Percentiles rank a stretch among this genome's conserved stretches.
Evolutionary conservation across 768 basidiomycete genomes (phyloP).

Genomic region (Lyophyllum semitale): DNA sequence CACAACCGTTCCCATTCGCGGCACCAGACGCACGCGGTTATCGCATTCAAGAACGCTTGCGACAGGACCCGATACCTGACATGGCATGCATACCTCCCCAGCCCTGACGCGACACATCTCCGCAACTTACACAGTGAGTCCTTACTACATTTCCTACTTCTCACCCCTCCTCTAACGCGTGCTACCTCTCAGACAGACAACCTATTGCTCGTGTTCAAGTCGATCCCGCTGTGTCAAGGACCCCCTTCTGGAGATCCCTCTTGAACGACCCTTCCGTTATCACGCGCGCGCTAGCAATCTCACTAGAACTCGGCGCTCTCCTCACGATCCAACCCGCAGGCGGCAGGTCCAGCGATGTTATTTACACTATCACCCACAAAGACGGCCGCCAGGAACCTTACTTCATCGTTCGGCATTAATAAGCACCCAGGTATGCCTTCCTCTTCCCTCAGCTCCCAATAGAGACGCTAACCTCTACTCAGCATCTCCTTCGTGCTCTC

Average conservation of each 20-base stretch:
- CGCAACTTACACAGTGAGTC: conserved; percentile 28
- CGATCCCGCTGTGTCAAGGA: conserved; percentile 31
- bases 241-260: conserved; percentile 32
- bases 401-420: background rate
- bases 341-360: background rate
- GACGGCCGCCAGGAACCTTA: background rate
- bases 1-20: conserved; percentile 20
- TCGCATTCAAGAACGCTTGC: conserved; percentile 26
- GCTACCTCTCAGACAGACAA: conserved; percentile 19
- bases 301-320: conserved; percentile 37
- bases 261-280: conserved; percentile 34
- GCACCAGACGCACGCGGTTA: conserved; percentile 19
- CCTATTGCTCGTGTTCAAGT: conserved; percentile 40
- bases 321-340: conserved; percentile 33
- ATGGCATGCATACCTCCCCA: conserved; percentile 33
- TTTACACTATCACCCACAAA: conserved; percentile 2
- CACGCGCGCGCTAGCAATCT: conserved; percentile 38
- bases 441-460: background rate
- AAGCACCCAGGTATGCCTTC: background rate
- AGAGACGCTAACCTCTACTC: background rate
- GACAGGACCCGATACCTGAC: conserved; percentile 22
- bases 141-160: background rate
- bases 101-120: conserved; percentile 17
- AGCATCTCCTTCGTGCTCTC: too few species aligned
- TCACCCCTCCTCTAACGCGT: background rate